Conservation (phyloP, 305 asterid species). For the Lippia alba region DNA sequence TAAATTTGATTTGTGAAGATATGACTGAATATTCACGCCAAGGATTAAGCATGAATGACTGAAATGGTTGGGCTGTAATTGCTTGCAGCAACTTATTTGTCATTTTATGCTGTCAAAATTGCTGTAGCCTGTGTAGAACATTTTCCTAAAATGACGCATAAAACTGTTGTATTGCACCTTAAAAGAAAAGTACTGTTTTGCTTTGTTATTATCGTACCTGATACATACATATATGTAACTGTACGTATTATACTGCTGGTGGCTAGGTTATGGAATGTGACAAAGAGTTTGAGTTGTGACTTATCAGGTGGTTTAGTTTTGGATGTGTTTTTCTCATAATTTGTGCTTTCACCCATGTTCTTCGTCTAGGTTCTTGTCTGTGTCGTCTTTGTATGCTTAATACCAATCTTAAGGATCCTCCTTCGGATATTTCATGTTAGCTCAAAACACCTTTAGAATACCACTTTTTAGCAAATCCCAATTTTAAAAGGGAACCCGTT, state of each 20-base stretch:
- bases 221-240: neutral
- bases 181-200: neutral
- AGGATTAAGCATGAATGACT: slow-evolving; percentile 5
- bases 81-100: slow-evolving; percentile 11
- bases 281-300: neutral
- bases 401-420: slow-evolving; percentile 21
- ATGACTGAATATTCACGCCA: slow-evolving; percentile 1
- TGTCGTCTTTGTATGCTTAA: slow-evolving; percentile 1
- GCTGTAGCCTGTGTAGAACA: neutral
- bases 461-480: slow-evolving; percentile 16
- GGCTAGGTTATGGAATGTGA: neutral
- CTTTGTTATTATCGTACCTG: neutral
- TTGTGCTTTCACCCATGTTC: slow-evolving; percentile 15
- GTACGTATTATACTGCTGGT: neutral
- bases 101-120: neutral
- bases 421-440: slow-evolving; percentile 17
- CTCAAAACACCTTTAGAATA: slow-evolving; percentile 24
- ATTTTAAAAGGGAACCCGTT: slow-evolving; percentile 26
- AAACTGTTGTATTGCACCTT: neutral
- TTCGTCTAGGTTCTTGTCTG: slow-evolving; percentile 7
- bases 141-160: neutral
- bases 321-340: neutral
- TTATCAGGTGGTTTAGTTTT: neutral
- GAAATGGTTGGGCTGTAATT: slow-evolving; percentile 1
- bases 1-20: slow-evolving; percentile 12